A percentile compares a stretch with the other conserved stretches of the same genome.
These are phyloP conservation scores for Graphilbum sp. DNA, from an alignment of 2,329 filamentous ascomycete genomes.

Conservation along the genomic window DNA sequence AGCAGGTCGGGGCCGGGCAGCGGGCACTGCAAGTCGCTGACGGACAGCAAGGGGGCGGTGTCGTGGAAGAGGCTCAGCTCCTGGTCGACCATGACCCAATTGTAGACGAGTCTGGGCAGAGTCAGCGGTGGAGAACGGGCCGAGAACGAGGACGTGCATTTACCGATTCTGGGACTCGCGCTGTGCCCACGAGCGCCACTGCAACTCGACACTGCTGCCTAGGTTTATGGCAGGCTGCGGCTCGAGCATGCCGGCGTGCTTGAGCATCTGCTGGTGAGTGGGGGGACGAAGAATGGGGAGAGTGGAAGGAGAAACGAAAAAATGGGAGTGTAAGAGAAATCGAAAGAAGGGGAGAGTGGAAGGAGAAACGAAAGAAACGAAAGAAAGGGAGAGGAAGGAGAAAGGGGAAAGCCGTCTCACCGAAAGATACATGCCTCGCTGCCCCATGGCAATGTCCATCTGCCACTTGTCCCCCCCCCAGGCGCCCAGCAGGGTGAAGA, in stretches of 20 bases:
- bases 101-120: conserved; percentile 50
- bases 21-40: conserved; percentile 47
- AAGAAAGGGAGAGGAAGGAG: too few species aligned
- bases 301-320: too few species aligned
- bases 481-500: conserved; percentile 51
- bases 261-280: conserved; percentile 36
- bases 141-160: too few species aligned
- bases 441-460: conserved; percentile 62
- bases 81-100: conserved; percentile 60
- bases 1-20: conserved; percentile 45
- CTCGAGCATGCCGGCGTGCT: conserved; percentile 52
- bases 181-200: conserved; percentile 49
- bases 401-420: too few species aligned
- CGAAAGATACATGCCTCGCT: conserved; percentile 55
- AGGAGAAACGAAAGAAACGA: too few species aligned
- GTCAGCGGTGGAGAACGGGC: too few species aligned
- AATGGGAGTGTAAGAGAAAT: too few species aligned
- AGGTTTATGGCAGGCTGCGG: too few species aligned
- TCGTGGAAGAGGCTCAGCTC: conserved; percentile 54
- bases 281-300: too few species aligned
- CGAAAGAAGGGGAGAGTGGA: too few species aligned
- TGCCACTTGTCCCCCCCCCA: conserved; percentile 68
- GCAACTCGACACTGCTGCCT: too few species aligned
- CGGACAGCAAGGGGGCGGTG: conserved; percentile 42
- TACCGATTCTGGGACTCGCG: conserved; percentile 47